Percentiles rank a stretch among this genome's conserved stretches.
Evolutionary conservation across 1,284 basidiomycete species (phyloP).

Genomic region (Sphaerobolus stellatus): DNA sequence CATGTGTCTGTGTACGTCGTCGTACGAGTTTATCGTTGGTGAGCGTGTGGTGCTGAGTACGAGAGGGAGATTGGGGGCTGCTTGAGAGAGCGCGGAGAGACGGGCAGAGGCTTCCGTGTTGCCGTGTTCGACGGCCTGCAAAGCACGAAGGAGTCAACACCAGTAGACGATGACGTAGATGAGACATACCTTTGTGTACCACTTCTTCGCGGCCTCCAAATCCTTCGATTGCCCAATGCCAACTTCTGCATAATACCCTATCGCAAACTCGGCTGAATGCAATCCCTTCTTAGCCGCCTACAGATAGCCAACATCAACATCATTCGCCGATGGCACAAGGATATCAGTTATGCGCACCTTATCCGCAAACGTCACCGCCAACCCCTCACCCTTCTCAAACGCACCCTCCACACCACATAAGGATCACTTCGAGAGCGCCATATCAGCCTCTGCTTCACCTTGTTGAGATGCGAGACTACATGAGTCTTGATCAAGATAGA

Average conservation of each 20-base stretch:
- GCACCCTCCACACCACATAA: conserved; percentile 74
- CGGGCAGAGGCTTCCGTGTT: conserved; percentile 82
- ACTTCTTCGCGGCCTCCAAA: conserved; percentile 60
- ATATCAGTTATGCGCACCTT: too few relatives aligned
- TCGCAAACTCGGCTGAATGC: conserved; percentile 87
- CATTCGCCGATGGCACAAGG: too few relatives aligned
- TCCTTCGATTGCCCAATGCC: conserved; percentile 72
- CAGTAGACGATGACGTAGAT: too few relatives aligned
- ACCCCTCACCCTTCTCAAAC: conserved; percentile 87
- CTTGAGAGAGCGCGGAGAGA: conserved; percentile 64
- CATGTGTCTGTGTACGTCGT: conserved; percentile 78
- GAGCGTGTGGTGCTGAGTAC: conserved; percentile 77
- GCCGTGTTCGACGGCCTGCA: conserved; percentile 79
- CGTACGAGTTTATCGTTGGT: conserved; percentile 81
- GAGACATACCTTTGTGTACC: too few relatives aligned
- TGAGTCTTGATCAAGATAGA: too few relatives aligned
- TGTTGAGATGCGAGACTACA: conserved; percentile 84
- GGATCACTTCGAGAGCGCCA: conserved; percentile 96
- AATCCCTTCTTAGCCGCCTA: conserved; percentile 77
- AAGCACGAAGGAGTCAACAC: too few relatives aligned
- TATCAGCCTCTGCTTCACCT: conserved; percentile 89
- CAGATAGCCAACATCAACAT: too few relatives aligned
- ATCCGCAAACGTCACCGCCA: conserved; percentile 89
- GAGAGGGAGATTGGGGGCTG: conserved; percentile 63
- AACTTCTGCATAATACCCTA: conserved; percentile 91